Evolutionary conservation across 2,329 filamentous ascomycete genomes (phyloP).

Genomic region (Neofusicoccum parvum): DNA sequence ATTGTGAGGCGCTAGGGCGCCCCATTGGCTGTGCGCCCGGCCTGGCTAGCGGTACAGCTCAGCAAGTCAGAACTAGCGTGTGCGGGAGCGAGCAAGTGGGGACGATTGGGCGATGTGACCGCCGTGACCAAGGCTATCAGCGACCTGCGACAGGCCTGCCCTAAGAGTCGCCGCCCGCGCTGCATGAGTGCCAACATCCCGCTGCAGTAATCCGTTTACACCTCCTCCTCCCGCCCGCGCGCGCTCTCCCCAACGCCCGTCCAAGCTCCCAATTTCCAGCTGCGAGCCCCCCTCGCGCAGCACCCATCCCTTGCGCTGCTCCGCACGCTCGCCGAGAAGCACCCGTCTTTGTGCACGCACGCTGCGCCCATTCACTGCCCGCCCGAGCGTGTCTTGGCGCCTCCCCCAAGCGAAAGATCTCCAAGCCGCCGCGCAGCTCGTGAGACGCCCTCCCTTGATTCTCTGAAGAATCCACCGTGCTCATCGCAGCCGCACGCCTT

Average conservation of each 20-base stretch:
- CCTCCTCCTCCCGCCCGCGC: neutral
- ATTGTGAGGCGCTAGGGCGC: neutral
- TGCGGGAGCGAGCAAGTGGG: constrained; percentile 17
- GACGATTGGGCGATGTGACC: constrained; percentile 7
- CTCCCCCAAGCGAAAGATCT: constrained; percentile 19
- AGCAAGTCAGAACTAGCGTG: neutral
- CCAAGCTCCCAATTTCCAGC: neutral
- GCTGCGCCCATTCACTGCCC: constrained; percentile 12
- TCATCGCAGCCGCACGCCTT: constrained; percentile 13
- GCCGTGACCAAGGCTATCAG: constrained; percentile 11
- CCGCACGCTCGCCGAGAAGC: constrained; percentile 1
- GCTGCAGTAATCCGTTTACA: constrained; percentile 5
- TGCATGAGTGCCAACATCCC: constrained; percentile 4
- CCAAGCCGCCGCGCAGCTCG: constrained; percentile 15
- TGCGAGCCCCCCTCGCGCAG: neutral
- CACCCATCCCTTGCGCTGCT: constrained; percentile 7
- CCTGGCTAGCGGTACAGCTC: constrained; percentile 1
- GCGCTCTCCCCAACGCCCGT: neutral
- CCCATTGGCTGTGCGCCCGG: too few species aligned
- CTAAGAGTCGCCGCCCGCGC: constrained; percentile 13
- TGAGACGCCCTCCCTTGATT: constrained; percentile 20
- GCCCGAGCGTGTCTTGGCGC: constrained; percentile 18
- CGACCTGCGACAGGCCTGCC: constrained; percentile 6
- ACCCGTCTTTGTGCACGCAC: constrained; percentile 8
- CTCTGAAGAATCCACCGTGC: constrained; percentile 15